Base-by-base conservation (phyloP, 331 rosid genomes). In the Pyrus hybrid region DNA sequence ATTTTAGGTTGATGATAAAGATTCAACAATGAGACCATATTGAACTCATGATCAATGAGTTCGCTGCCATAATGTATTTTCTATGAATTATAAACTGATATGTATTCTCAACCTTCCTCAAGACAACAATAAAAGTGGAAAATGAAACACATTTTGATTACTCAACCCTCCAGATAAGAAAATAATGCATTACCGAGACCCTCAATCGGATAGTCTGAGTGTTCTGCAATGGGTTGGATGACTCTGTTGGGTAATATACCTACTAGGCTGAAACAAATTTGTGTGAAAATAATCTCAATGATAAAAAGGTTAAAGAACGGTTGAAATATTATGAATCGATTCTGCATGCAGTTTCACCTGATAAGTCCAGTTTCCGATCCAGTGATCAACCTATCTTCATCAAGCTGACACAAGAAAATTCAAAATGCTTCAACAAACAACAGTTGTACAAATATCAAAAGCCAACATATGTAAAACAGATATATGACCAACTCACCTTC, bases 321-420 rank as follows among this genome's bases (percentile, higher is more conserved):
- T 43, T 56, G 63, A 47, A 71, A 22, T 62, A 58, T 68, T 45
- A 86, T 22, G 70, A 35, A 22, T 28, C 25, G 9, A 53, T 77
- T 16, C 79, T 29, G 54, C 32, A 78, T 13, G 32, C 79, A 65
- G 26, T 74, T 92, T 91, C 81, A 93, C 98, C 89, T 93, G 82
- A 93, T 93, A 63, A 93, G 82, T 70, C 97, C 97, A 79, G 88
- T 91, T 93, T 90, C 97, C 2, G 98, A 91, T 86, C 93, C 98
- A 68, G 88, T 81, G 74, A 93, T 86, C 72, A 93, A 76, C 82
- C 93, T 84, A 81, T 93, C 96, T 86, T 93, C 98, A 54, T 93
- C 98, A 88, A 93, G 91, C 98, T 93, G 81, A 71, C 16, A 80
- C 69, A 58, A 67, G 43, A 51, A 69, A 57, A 4, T 70, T 33